Percentiles rank a stretch among this genome's conserved stretches.
Conservation (phyloP, 768 basidiomycete genomes). For the Xerocomellus amylosporus region DNA sequence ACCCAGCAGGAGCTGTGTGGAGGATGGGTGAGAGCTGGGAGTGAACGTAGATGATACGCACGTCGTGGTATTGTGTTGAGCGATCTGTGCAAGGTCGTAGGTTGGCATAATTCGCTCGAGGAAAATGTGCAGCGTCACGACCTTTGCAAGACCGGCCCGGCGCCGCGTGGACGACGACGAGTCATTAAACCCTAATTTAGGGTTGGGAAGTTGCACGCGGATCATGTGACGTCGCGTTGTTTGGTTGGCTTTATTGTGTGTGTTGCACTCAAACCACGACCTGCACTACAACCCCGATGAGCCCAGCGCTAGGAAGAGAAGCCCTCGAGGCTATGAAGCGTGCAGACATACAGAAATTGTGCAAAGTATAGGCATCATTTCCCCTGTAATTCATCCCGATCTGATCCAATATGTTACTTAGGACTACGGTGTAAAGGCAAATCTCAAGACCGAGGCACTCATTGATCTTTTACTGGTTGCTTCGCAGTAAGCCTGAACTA, state of each 20-base stretch:
- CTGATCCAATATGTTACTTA: slow-evolving; percentile 30
- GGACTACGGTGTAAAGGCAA: slow-evolving; percentile 81
- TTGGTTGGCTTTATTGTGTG: slow-evolving; percentile 42
- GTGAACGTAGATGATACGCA: slow-evolving; percentile 26
- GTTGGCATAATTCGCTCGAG: slow-evolving; percentile 29
- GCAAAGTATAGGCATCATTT: slow-evolving; percentile 47
- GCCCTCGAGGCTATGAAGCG: slow-evolving; percentile 54
- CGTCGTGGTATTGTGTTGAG: slow-evolving; percentile 55
- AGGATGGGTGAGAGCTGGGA: slow-evolving; percentile 8
- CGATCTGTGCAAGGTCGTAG: slow-evolving; percentile 54
- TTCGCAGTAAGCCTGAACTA: slow-evolving; percentile 35
- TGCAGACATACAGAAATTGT: slow-evolving; percentile 53
- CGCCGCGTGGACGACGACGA: neutral
- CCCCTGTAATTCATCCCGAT: slow-evolving; percentile 11
- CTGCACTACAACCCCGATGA: slow-evolving; percentile 27
- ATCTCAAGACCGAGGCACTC: slow-evolving; percentile 75
- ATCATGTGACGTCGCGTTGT: slow-evolving; percentile 51
- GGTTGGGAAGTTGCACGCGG: slow-evolving; percentile 9
- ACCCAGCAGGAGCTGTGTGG: slow-evolving; percentile 76
- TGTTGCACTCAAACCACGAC: slow-evolving; percentile 47
- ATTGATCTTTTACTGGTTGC: slow-evolving; percentile 70
- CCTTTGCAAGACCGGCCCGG: neutral
- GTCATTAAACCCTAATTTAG: neutral
- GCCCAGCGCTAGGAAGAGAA: slow-evolving; percentile 44
- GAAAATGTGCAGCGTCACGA: no score